These are phyloP conservation scores for Saururus chinensis DNA, from an alignment of 164 flowering plant species.

Conservation along the genomic window DNA sequence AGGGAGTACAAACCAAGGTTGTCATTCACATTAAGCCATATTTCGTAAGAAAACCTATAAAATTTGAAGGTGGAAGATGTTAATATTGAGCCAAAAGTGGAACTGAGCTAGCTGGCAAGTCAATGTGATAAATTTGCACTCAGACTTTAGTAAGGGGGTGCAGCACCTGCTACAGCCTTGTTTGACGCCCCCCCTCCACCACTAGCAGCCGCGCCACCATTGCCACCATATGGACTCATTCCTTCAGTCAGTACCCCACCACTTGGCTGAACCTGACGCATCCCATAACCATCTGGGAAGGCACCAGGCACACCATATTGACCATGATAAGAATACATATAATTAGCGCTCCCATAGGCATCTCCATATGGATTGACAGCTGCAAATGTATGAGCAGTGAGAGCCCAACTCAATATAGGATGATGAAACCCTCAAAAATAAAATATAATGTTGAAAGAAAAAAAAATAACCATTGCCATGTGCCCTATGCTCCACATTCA, in stretches of 20 bases:
- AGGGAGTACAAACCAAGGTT: too few relatives aligned
- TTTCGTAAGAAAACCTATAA: too few relatives aligned
- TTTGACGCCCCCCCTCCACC: background rate
- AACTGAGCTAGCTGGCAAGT: too few relatives aligned
- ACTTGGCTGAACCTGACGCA: background rate
- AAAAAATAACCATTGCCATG: slow-evolving; percentile 25
- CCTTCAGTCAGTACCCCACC: background rate
- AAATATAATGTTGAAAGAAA: background rate
- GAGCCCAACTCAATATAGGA: too few relatives aligned
- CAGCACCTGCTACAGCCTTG: background rate
- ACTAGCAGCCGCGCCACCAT: background rate
- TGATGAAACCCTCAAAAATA: too few relatives aligned
- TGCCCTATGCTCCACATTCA: slow-evolving; percentile 49
- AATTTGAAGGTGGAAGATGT: too few relatives aligned
- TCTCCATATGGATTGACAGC: background rate
- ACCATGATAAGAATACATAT: background rate
- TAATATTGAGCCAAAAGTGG: too few relatives aligned
- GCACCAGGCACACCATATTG: background rate
- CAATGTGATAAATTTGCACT: too few relatives aligned
- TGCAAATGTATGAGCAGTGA: too few relatives aligned
- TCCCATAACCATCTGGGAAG: background rate
- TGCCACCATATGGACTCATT: slow-evolving; percentile 2
- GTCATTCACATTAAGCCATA: too few relatives aligned
- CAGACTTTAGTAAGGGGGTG: background rate
- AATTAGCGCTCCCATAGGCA: background rate